phyloP scores from a whole-genome alignment of 2,329 filamentous ascomycete genomes.

The Xylaria arbuscula region DNA sequence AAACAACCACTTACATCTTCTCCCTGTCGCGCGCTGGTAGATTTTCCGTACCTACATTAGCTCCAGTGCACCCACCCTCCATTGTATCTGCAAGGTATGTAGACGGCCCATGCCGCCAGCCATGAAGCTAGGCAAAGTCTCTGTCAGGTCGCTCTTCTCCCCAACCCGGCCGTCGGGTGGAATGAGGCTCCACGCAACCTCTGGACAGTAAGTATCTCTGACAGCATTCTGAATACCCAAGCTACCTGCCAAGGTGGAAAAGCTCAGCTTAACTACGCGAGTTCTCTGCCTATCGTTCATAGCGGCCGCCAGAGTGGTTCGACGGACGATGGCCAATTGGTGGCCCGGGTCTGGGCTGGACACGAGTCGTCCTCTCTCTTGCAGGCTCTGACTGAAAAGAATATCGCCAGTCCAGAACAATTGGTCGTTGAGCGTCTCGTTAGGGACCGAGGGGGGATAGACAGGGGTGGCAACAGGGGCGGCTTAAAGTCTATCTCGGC shows the following conservation, averaged over 20 bases:
- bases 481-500: conserved; percentile 28
- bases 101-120: conserved; percentile 5
- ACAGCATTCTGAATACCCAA: not conserved
- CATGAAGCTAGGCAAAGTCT: not conserved
- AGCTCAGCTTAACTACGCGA: conserved; percentile 4
- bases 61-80: not conserved
- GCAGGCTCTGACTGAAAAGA: conserved; percentile 1
- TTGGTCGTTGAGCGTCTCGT: conserved; percentile 22
- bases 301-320: not conserved
- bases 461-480: not conserved
- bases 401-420: conserved; percentile 22
- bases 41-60: conserved; percentile 17
- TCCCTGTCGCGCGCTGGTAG: conserved; percentile 12
- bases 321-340: conserved; percentile 19
- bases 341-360: not conserved
- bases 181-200: conserved; percentile 4
- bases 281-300: conserved; percentile 22
- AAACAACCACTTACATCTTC: not conserved
- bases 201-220: conserved; percentile 4
- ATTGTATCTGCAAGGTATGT: not conserved
- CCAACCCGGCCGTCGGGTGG: not conserved
- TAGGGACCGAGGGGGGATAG: not conserved
- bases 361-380: conserved; percentile 10
- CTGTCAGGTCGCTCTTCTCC: not conserved
- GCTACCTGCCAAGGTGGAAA: not conserved